Percentiles rank a stretch among this genome's conserved stretches.
phyloP scores from a whole-genome alignment of 2,329 filamentous ascomycete genomes.

The Cryphonectria japonica region DNA sequence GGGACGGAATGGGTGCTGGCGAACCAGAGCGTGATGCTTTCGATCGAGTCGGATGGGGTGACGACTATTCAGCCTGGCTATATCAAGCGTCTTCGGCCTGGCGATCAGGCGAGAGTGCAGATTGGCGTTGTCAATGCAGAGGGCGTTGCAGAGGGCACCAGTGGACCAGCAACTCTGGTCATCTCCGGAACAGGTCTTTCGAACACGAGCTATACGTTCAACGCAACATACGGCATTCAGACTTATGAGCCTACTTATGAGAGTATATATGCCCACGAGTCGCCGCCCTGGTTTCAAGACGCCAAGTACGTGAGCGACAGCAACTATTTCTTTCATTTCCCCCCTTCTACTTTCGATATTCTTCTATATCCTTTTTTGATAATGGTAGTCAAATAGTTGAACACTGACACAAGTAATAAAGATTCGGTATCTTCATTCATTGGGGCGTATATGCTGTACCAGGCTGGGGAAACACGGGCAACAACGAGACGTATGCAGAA shows the following conservation, averaged over 20 bases:
- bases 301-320: conserved; percentile 42
- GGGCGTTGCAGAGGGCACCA: conserved; percentile 18
- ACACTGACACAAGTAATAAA: neutral
- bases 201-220: conserved; percentile 22
- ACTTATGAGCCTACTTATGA: conserved; percentile 29
- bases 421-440: conserved; percentile 63
- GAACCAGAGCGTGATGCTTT: conserved; percentile 25
- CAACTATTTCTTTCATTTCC: neutral
- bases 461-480: conserved; percentile 54
- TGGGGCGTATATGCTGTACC: conserved; percentile 62
- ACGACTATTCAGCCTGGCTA: conserved; percentile 23
- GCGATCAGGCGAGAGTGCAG: conserved; percentile 28
- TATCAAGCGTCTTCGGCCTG: conserved; percentile 28
- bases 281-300: conserved; percentile 57
- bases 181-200: conserved; percentile 20
- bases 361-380: neutral
- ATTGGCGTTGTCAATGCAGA: conserved; percentile 23
- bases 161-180: conserved; percentile 22
- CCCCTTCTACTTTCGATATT: too few species aligned
- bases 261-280: conserved; percentile 45
- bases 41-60: conserved; percentile 24
- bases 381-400: too few species aligned
- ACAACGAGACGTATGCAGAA: conserved; percentile 47
- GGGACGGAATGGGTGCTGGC: conserved; percentile 25
- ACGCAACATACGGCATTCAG: conserved; percentile 27